These are phyloP conservation scores for Myriosclerotinia curreyana DNA, from an alignment of 2,329 filamentous ascomycete genomes.

Conservation along the genomic window DNA sequence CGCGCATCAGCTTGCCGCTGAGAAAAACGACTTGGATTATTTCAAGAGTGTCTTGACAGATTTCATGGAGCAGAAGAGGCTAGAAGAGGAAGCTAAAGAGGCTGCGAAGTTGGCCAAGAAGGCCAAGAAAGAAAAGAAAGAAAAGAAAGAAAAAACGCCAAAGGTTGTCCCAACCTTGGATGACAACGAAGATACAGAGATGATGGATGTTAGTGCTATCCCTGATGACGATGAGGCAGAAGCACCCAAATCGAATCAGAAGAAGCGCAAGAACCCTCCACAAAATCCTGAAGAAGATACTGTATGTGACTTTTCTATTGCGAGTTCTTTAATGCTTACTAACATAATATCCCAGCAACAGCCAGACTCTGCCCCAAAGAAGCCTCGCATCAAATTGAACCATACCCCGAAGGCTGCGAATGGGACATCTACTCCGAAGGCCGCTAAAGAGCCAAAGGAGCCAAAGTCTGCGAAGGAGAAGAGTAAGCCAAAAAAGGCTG, in stretches of 20 bases:
- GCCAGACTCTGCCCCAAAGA: slow-evolving; percentile 57
- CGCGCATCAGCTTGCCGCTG: slow-evolving; percentile 76
- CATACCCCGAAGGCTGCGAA: slow-evolving; percentile 69
- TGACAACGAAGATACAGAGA: slow-evolving; percentile 58
- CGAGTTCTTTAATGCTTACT: background rate
- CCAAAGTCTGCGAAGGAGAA: slow-evolving; percentile 41
- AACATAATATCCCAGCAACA: slow-evolving; percentile 12
- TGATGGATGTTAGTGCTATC: slow-evolving; percentile 51
- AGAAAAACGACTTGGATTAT: slow-evolving; percentile 72
- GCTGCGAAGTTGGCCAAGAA: slow-evolving; percentile 48
- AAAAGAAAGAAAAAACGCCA: slow-evolving; percentile 44
- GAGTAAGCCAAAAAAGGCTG: slow-evolving; percentile 50
- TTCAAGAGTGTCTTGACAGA: slow-evolving; percentile 79
- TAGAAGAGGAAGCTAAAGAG: slow-evolving; percentile 48
- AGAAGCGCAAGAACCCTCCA: slow-evolving; percentile 79
- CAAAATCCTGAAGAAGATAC: slow-evolving; percentile 58
- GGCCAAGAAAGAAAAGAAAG: slow-evolving; percentile 42
- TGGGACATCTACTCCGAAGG: slow-evolving; percentile 35
- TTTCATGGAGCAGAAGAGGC: slow-evolving; percentile 63
- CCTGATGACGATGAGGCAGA: slow-evolving; percentile 54
- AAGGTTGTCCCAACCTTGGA: slow-evolving; percentile 48
- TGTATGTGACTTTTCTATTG: slow-evolving; percentile 45
- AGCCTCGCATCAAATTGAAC: slow-evolving; percentile 63
- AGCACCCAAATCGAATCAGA: slow-evolving; percentile 52
- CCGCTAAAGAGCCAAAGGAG: slow-evolving; percentile 36